Evolutionary conservation across 2,329 filamentous ascomycete genomes (phyloP), one percentile per base, ranked within the genome.

Genomic region (Alternaria gansuensis): DNA sequence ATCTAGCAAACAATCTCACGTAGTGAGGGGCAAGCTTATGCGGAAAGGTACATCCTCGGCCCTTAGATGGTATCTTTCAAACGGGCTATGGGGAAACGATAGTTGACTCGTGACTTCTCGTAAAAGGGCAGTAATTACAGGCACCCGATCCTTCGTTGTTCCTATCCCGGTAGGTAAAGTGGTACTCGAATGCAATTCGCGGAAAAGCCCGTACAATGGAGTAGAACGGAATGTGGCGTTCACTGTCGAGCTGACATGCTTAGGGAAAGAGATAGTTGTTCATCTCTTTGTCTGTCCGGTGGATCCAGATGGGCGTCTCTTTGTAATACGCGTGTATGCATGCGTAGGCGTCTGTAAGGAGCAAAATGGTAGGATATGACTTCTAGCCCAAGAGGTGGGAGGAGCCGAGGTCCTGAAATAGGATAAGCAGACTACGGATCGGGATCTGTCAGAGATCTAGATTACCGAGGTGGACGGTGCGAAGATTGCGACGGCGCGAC

Each of bases 21-120:
- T 46, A 37, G 33, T 59, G 55, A 49, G 36, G 44, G 44, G 44
- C 14, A 37, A 36, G 1, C n/a, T 29, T 8, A 28, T 51, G 53
- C 44, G 41, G 46, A 57, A 48, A 48, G 23, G 29, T 50, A 52
- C 31, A 59, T 59, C 55, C 62, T 64, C 55, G 59, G 59, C 23
- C 44, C 26, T 45, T 10, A 46, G 46, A 7, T 57, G 50, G 49
- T 51, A 29, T 45, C 3, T 31, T 11, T 9, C 51, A 24, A 4
- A 44, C 31, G n/a, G 1, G 26, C 17, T 31, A 14, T 6, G 11
- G 7, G 28, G 3, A 46, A 46, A 34, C 0, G 1, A 4, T 11
- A 21, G 17, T 28, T 28, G 10, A 45, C 11, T 7, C 31, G 23
- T 29, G 17, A 13, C 2, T 51, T 11, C 14, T 7, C 3, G 21